These are phyloP conservation scores for Citrullus mucosospermus DNA, from an alignment of 306 rosid genomes.

Conservation along the genomic window DNA sequence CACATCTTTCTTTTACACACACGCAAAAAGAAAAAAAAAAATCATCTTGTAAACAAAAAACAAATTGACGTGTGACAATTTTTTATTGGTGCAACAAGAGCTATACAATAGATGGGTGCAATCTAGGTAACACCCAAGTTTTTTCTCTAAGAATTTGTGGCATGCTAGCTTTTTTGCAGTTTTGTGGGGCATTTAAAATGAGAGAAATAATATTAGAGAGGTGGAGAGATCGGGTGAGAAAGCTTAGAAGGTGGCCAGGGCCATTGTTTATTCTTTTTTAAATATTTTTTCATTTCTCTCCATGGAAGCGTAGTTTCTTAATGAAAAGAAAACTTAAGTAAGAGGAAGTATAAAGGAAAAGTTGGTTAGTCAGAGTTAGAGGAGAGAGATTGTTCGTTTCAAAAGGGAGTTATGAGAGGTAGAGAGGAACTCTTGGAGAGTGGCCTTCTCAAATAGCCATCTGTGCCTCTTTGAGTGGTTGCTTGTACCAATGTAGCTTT, in stretches of 20 bases:
- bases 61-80: too few relatives aligned
- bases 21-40: too few relatives aligned
- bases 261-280: not conserved
- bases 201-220: not conserved
- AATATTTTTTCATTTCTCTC: not conserved
- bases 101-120: too few relatives aligned
- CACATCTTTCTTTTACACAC: too few relatives aligned
- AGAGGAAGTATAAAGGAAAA: not conserved
- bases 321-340: not conserved
- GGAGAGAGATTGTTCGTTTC: not conserved
- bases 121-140: too few relatives aligned
- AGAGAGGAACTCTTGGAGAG: not conserved
- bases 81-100: too few relatives aligned
- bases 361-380: not conserved
- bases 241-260: not conserved
- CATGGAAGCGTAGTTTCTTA: not conserved
- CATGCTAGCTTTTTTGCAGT: not conserved
- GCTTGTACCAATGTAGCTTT: not conserved
- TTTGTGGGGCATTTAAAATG: not conserved
- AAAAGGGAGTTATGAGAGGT: not conserved
- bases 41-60: too few relatives aligned
- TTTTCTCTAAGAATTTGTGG: not conserved
- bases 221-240: not conserved
- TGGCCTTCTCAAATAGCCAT: not conserved
- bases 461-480: not conserved